Evolutionary conservation across 1,284 basidiomycete species (phyloP), one percentile per base, ranked within the genome.

Genomic region (Termitomyces sp.): DNA sequence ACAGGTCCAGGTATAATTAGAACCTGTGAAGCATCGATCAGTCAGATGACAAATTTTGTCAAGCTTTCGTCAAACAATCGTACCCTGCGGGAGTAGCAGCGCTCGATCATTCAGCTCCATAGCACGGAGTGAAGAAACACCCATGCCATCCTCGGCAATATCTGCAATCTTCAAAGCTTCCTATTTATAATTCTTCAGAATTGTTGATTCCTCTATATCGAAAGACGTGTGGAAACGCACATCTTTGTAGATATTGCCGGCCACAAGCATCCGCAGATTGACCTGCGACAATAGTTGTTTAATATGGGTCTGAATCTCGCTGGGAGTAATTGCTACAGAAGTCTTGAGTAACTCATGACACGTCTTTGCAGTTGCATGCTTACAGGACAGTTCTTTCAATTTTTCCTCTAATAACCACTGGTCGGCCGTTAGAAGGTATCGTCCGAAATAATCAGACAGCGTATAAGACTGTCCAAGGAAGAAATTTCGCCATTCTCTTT

Each of bases 161-260:
- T 87, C 83, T 21, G 88, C 83, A 24, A 98, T 78, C 53, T 73
- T 70, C 51, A 88, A 78, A 10, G 94, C 92, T 66, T 92, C 90
- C 82, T 92, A 28, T 34, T 12, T 5, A 50, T 7, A 26, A 31
- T 5, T 13, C n/a, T 39, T 33, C 10, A 43, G 12, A 26, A 34
- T 38, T 1, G 6, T 31, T 21, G 9, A 33, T 30, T 33, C 5
- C 15, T 8, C 19, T 6, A 39, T 21, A 26, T 7, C 1, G 13
- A 49, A 31, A 17, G 7, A 15, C 2, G 33, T 15, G 51, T 54
- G 45, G 19, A 24, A 24, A 66, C 86, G 53, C 62, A 90, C 90
- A 69, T 91, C 85, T 63, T 88, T 85, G 59, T 80, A 78, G 56
- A 98, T 74, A 71, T 99, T 99, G 13, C 97, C 97, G 52, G 88